Evolutionary conservation across 108 stramenopile species (phyloP), one percentile per base, ranked within the genome.

Genomic region (Skeletonema tropicum): DNA sequence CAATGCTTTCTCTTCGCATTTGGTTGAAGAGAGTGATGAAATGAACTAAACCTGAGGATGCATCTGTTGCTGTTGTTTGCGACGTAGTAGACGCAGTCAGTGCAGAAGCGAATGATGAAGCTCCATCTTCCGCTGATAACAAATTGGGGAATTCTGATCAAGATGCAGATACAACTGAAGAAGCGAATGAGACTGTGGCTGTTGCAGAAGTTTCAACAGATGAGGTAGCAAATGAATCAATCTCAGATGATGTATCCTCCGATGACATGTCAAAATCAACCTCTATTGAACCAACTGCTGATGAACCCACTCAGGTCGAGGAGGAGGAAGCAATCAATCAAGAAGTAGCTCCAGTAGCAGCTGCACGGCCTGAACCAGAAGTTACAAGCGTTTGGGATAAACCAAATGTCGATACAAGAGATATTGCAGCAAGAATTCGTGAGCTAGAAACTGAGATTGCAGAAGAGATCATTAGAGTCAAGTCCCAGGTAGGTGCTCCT

Each of bases 1-100:
- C 45, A 15, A 74, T 74, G 73, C 73, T 74, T 39, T 74, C 73
- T 19, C 55, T 74, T 8, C 73, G 73, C 31, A 64, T 74, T 64
- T 65, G 19, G 38, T 38, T 74, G 52, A 74, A 74, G 52, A 11
- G 67, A 55, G 35, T 68, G 52, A 68, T 35, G 19, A 32, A 68
- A 14, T 68, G 25, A 31, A 46, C 41, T 13, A 68, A 68, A 52
- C 46, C 46, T 14, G 32, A 61, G 2, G n/a, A 10, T 2, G 15
- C 32, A 52, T 33, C 52, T 55, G 48, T 7, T 68, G 30, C 31
- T n/a, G 11, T 32, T 60, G 25, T 13, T 45, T 25, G 45, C 8
- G 42, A 41, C 6, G 45, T 21, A 41, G 65, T 41, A 64, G 13
- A 17, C n/a, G 35, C 31, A 39, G 42, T 45, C 42, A 45, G 42